A percentile compares a stretch with the other conserved stretches of the same genome.
phyloP scores from a whole-genome alignment of 805 yeast genomes.

The Metschnikowia sp. region DNA sequence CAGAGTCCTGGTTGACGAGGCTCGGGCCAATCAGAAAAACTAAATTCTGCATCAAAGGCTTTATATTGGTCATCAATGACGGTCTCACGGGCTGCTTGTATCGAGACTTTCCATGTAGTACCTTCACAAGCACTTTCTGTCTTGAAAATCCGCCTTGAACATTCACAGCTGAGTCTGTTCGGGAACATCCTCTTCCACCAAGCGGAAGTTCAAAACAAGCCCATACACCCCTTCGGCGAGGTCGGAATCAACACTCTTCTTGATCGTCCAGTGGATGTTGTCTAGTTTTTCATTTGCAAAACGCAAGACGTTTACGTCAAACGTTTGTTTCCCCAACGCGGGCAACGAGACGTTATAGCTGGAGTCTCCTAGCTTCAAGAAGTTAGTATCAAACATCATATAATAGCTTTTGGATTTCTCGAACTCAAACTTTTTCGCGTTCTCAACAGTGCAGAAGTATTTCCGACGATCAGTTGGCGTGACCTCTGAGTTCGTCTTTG shows the following conservation, averaged over 20 bases:
- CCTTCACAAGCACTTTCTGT: not conserved
- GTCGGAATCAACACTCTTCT: slow-evolving; percentile 33
- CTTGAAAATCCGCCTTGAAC: not conserved
- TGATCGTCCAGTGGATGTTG: slow-evolving; percentile 46
- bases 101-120: no score
- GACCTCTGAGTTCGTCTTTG: slow-evolving; percentile 16
- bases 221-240: slow-evolving; percentile 32
- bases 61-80: no score
- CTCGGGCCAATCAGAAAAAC: no score
- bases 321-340: slow-evolving; percentile 40
- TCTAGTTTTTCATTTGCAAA: slow-evolving; percentile 44
- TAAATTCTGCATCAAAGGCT: no score
- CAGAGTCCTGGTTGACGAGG: no score
- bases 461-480: slow-evolving; percentile 42
- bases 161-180: not conserved
- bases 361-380: slow-evolving; percentile 48
- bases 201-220: slow-evolving; percentile 35
- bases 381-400: slow-evolving; percentile 55
- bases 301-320: slow-evolving; percentile 39
- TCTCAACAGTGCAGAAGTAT: slow-evolving; percentile 37
- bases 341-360: slow-evolving; percentile 53
- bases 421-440: slow-evolving; percentile 42
- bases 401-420: slow-evolving; percentile 35
- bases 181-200: slow-evolving; percentile 28
- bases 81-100: no score